Evolutionary conservation across 352 stramenopile species (phyloP), one percentile per base, ranked within the genome.

Genomic region (Pythium chondricola): DNA sequence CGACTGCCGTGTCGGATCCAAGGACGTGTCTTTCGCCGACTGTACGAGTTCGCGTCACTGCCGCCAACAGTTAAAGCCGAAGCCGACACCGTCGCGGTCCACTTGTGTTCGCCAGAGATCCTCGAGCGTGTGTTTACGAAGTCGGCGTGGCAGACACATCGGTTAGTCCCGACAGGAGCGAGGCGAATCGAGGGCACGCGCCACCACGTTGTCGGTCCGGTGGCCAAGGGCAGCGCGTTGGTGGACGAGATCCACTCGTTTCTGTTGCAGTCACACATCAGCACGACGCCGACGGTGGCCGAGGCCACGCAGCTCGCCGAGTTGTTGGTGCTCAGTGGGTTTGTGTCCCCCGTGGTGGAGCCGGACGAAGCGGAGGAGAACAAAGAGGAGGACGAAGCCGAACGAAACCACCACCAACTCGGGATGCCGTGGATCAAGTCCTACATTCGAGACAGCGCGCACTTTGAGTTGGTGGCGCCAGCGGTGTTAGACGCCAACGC

Each of bases 381-480:
- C 26, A n/a, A 42, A 32, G 38, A 51, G n/a, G 43, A 41, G 21
- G 32, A 46, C 26, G 21, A 42, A 32, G 41, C 26, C 6, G 7
- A 16, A 2, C 4, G 10, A 16, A 5, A 21, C 41, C 20, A 25
- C 24, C 41, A 25, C n/a, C 25, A 25, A 2, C 7, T 18, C 18
- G n/a, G 6, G 35, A 22, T 18, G 6, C 7, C 31, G 63, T 7
- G 62, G 46, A 26, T 42, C 57, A 21, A 31, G 6, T 10, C 14
- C 14, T 72, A 71, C 47, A 52, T 85, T 2, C 18, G 54, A 2
- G 55, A 69, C 17, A 52, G 62, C 22, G 40, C 31, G 8, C 66
- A 61, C 43, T 84, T 77, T 52, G 74, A 87, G 30, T 61, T 87
- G 8, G 70, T 87, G 22, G 52, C 43, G 18, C 33, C 56, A 8